A percentile compares a stretch with the other conserved stretches of the same genome.
phyloP scores from a whole-genome alignment of 169 alveolate species.

The Cryptosporidium baileyi region DNA sequence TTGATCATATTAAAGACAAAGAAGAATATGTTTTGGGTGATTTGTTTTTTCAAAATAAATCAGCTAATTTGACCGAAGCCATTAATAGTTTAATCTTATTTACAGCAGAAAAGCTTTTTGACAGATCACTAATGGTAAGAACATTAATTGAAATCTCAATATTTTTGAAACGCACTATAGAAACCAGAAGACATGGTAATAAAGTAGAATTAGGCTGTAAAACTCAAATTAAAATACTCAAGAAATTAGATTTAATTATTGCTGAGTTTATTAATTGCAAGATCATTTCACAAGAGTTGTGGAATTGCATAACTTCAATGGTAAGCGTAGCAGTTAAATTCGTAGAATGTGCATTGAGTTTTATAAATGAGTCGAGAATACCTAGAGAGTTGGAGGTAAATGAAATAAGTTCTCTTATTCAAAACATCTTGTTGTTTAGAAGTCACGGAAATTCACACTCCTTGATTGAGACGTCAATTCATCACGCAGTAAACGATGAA shows the following conservation, averaged over 20 bases:
- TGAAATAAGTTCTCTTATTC: neutral
- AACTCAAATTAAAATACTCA: neutral
- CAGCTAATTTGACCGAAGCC: neutral
- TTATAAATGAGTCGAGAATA: neutral
- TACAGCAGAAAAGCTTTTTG: neutral
- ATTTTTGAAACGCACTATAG: neutral
- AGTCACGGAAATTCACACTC: neutral
- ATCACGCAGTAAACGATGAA: neutral
- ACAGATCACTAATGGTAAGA: neutral
- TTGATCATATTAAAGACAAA: neutral
- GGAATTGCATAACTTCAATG: neutral
- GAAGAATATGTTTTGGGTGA: neutral
- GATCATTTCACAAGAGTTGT: neutral
- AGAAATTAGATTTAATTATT: neutral
- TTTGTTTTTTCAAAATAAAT: slow-evolving; percentile 1
- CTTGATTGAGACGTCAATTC: neutral
- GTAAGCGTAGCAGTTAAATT: neutral
- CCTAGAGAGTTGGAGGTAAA: neutral
- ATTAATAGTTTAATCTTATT: neutral
- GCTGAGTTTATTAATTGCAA: neutral
- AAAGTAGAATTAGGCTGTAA: neutral
- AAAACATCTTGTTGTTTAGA: neutral
- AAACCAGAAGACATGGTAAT: neutral
- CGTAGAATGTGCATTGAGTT: neutral
- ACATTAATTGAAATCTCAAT: slow-evolving; percentile 10